phyloP scores from a whole-genome alignment of 2,329 filamentous ascomycete species.

The Eutypa lata region DNA sequence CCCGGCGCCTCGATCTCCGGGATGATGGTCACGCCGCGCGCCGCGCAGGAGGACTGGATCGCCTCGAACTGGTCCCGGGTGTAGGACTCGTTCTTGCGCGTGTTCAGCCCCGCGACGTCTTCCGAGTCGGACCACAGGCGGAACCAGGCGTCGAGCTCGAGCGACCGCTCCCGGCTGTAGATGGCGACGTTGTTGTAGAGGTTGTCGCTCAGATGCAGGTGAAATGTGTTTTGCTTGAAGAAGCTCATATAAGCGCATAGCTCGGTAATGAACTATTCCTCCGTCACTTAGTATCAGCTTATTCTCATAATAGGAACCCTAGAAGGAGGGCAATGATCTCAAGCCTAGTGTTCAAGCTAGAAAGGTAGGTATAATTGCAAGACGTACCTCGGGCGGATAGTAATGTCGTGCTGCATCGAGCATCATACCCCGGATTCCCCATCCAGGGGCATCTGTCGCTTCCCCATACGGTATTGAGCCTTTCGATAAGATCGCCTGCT shows the following conservation, averaged over 20 bases:
- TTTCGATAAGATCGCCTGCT: conserved; percentile 42
- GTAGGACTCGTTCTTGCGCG: conserved; percentile 53
- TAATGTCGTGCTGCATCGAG: conserved; percentile 55
- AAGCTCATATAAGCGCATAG: conserved; percentile 59
- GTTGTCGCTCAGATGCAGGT: conserved; percentile 58
- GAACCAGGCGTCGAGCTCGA: conserved; percentile 53
- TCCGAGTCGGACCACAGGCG: conserved; percentile 48
- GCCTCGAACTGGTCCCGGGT: conserved; percentile 47
- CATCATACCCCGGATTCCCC: conserved; percentile 42
- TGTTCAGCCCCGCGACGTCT: conserved; percentile 46
- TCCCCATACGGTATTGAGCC: conserved; percentile 39
- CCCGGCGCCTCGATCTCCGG: conserved; percentile 60
- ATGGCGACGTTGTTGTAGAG: conserved; percentile 46
- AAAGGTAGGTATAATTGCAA: no score
- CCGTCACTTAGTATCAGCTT: neutral
- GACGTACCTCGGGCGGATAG: conserved; percentile 42
- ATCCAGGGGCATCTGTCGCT: conserved; percentile 48
- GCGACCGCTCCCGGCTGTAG: conserved; percentile 44
- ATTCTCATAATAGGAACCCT: no score
- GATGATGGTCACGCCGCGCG: conserved; percentile 54
- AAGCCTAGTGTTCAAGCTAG: no score
- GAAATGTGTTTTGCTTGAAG: conserved; percentile 59
- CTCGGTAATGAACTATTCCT: conserved; percentile 46
- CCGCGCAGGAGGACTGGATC: conserved; percentile 49
- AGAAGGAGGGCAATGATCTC: no score